These are phyloP conservation scores for Coemansia sp. DNA, from an alignment of 371 early-diverging fungal species.

Conservation along the genomic window DNA sequence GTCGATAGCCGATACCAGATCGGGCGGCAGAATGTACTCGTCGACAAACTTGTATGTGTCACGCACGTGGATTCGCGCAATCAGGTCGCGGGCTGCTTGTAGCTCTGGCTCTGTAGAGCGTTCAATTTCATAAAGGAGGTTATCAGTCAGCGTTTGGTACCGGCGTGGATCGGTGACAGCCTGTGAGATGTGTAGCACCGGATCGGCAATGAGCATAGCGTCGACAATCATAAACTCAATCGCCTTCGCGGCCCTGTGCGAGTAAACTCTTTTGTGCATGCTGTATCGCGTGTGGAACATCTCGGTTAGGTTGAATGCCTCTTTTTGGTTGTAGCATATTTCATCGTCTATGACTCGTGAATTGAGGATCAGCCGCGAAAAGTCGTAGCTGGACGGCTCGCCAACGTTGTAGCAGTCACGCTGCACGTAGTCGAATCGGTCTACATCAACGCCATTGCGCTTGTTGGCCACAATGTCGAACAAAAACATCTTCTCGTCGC, in stretches of 20 bases:
- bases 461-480: constrained; percentile 97
- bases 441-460: constrained; percentile 91
- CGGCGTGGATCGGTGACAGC: constrained; percentile 65
- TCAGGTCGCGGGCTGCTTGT: constrained; percentile 62
- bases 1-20: constrained; percentile 32
- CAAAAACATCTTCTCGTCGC: constrained; percentile 59
- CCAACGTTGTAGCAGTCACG: constrained; percentile 89
- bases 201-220: constrained; percentile 80
- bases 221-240: constrained; percentile 90
- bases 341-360: constrained; percentile 84
- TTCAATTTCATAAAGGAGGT: constrained; percentile 82
- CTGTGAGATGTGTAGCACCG: constrained; percentile 66
- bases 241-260: constrained; percentile 75
- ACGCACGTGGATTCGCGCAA: constrained; percentile 71
- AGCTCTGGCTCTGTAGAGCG: constrained; percentile 62
- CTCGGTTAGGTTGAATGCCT: constrained; percentile 76
- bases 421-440: constrained; percentile 95
- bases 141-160: constrained; percentile 82
- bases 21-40: constrained; percentile 71
- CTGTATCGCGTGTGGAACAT: constrained; percentile 91
- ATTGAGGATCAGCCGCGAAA: constrained; percentile 73
- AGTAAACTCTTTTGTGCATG: constrained; percentile 89
- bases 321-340: constrained; percentile 84
- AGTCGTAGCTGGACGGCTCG: constrained; percentile 77
- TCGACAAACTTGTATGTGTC: constrained; percentile 89